These are phyloP conservation scores for Exophiala calicioides DNA, from an alignment of 2,329 filamentous ascomycete genomes.

Conservation along the genomic window DNA sequence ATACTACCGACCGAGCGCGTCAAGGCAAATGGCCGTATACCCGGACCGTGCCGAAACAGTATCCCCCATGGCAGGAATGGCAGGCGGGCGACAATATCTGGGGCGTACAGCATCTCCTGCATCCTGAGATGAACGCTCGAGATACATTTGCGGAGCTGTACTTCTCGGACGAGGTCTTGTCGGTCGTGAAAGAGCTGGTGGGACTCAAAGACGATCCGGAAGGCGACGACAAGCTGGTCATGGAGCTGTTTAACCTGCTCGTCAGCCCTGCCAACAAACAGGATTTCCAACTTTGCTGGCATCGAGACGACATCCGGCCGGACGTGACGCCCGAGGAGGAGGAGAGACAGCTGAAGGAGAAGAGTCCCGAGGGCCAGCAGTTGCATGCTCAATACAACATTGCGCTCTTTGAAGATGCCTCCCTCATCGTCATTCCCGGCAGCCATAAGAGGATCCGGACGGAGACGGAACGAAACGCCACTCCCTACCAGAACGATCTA, in stretches of 20 bases:
- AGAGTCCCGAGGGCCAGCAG: slow-evolving; percentile 51
- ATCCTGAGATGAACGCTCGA: slow-evolving; percentile 64
- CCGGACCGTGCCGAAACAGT: slow-evolving; percentile 84
- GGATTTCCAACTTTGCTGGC: slow-evolving; percentile 78
- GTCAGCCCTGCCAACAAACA: slow-evolving; percentile 63
- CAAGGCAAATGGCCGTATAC: slow-evolving; percentile 77
- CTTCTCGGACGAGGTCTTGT: slow-evolving; percentile 67
- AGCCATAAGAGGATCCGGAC: slow-evolving; percentile 73
- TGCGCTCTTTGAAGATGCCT: slow-evolving; percentile 72
- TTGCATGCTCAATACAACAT: slow-evolving; percentile 87
- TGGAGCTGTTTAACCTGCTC: slow-evolving; percentile 87
- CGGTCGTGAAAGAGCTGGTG: slow-evolving; percentile 66
- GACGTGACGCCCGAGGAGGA: slow-evolving; percentile 68
- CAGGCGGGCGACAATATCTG: slow-evolving; percentile 69
- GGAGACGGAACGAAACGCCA: slow-evolving; percentile 65
- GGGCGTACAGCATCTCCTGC: slow-evolving; percentile 84
- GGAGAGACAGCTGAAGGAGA: slow-evolving; percentile 56
- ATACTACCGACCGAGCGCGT: slow-evolving; percentile 63
- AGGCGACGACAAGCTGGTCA: slow-evolving; percentile 66
- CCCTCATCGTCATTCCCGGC: slow-evolving; percentile 74
- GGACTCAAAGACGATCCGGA: slow-evolving; percentile 37
- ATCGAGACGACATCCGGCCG: slow-evolving; percentile 78
- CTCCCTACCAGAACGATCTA: slow-evolving; percentile 62
- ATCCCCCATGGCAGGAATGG: slow-evolving; percentile 76
- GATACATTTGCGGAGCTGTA: slow-evolving; percentile 67